Percentiles rank a stretch among this genome's conserved stretches.
Conservation (phyloP, 164 flowering plant species). For the Vitis cinerea region DNA sequence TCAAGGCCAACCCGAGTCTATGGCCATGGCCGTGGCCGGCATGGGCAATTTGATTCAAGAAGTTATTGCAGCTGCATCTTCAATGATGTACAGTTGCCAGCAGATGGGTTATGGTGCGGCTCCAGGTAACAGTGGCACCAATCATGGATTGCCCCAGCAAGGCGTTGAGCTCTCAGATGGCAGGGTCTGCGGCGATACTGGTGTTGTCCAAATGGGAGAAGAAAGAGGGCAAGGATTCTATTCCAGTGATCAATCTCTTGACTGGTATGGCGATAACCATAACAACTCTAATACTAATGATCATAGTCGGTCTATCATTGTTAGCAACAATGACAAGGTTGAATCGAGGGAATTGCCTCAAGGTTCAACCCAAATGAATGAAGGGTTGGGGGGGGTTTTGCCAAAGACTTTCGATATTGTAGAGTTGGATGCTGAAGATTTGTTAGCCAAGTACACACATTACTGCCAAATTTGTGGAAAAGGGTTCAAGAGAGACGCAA, state of each 20-base stretch:
- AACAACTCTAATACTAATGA: not conserved
- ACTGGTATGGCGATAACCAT: constrained; percentile 22
- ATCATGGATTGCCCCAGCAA: constrained; percentile 7
- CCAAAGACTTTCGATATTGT: constrained; percentile 26
- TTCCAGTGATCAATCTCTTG: constrained; percentile 8
- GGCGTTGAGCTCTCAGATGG: not conserved
- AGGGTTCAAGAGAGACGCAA: constrained; percentile 85
- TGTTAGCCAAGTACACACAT: constrained; percentile 66
- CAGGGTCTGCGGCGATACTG: not conserved
- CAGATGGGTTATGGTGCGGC: constrained; percentile 31
- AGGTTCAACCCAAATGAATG: not conserved
- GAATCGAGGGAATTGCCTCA: not conserved
- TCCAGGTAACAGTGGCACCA: constrained; percentile 3
- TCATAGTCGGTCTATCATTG: not conserved
- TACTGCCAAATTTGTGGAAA: constrained; percentile 71
- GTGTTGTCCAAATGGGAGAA: constrained; percentile 7
- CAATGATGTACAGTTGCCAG: constrained; percentile 67
- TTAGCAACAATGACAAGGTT: not conserved
- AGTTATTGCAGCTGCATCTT: constrained; percentile 57
- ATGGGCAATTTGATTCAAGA: constrained; percentile 56
- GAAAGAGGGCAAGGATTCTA: constrained; percentile 18
- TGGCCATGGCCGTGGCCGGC: constrained; percentile 36
- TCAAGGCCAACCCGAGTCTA: constrained; percentile 29
- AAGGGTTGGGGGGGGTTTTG: constrained; percentile 1
- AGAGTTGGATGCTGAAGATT: constrained; percentile 49